Base-by-base conservation (phyloP, 352 stramenopile genomes). In the Phytophthora tubulina region DNA sequence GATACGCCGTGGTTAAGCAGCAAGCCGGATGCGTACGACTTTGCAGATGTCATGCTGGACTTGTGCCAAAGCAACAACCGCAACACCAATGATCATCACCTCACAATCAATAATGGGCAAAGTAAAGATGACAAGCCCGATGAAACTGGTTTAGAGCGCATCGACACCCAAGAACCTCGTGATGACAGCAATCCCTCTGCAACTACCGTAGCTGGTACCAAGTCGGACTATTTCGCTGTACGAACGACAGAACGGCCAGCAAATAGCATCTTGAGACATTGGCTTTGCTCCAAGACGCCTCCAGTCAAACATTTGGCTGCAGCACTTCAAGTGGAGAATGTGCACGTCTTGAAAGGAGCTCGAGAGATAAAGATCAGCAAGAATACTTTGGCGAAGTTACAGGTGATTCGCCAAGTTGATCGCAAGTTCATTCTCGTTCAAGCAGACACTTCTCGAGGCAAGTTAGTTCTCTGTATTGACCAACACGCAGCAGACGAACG, bases 401-500 rank as follows among this genome's bases (percentile, higher is more conserved):
- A 89, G 46, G 89, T 98, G 2, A 88, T 98, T 72, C 81, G 82
- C 2, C 94, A 98, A 72, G 84, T 98, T 31, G 92, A 98, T 67
- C 77, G 81, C 7, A 98, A 98, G 69, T 98, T 97, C 72, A 96
- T 98, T 54, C 81, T 97, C 10, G 89, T 89, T 45, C 77, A 76
- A 65, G 77, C 76, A 11, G 60, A 58, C 17, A 76, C 72, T 21
- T 17, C 39, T 31, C 15, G 31, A 53, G 72, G 69, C 2, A 78
- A 60, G 10, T 48, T 95, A 33, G 53, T 95, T 4, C 44, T 96
- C 46, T 96, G 89, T 17, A 91, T 98, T 21, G 94, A 98, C 31
- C 94, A 98, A 61, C 94, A 98, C 58, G 94, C 94, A 36, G 94
- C 92, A 30, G 92, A 98, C 52, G 94, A 98, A 52, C 84, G 94